phyloP scores from a whole-genome alignment of 1,284 basidiomycete species.

The Erythrobasidium hasegawianum region DNA sequence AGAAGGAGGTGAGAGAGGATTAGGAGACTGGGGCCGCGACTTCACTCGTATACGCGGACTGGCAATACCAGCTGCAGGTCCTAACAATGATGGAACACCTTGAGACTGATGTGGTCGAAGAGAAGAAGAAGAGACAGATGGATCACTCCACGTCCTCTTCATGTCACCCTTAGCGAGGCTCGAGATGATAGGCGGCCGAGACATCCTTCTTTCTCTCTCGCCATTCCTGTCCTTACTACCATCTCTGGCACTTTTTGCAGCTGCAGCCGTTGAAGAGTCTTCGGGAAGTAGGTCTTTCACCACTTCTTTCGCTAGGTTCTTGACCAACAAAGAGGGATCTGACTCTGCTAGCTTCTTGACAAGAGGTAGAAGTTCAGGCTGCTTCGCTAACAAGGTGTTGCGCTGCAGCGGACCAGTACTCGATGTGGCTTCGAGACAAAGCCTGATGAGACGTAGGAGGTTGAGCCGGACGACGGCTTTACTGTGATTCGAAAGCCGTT shows the following conservation, averaged over 20 bases:
- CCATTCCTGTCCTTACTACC: no score
- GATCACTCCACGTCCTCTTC: constrained; percentile 18
- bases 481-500: constrained; percentile 66
- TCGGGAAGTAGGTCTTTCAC: constrained; percentile 30
- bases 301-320: constrained; percentile 78
- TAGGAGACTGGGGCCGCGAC: constrained; percentile 23
- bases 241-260: no score
- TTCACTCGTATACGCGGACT: constrained; percentile 1
- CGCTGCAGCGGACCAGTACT: neutral
- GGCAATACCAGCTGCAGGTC: neutral
- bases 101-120: no score
- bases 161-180: neutral
- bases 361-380: constrained; percentile 70
- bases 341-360: constrained; percentile 72
- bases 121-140: constrained; percentile 11
- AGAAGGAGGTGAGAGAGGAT: neutral
- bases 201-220: no score
- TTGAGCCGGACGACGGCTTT: constrained; percentile 87
- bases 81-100: neutral
- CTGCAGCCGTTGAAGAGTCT: no score
- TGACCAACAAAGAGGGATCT: constrained; percentile 83
- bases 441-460: constrained; percentile 75
- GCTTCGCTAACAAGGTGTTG: constrained; percentile 53
- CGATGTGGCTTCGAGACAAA: constrained; percentile 66
- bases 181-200: no score